Evolutionary conservation across 129 eudicot species (phyloP), one percentile per base, ranked within the genome.

Genomic region (Gnaphalium uliginosum): DNA sequence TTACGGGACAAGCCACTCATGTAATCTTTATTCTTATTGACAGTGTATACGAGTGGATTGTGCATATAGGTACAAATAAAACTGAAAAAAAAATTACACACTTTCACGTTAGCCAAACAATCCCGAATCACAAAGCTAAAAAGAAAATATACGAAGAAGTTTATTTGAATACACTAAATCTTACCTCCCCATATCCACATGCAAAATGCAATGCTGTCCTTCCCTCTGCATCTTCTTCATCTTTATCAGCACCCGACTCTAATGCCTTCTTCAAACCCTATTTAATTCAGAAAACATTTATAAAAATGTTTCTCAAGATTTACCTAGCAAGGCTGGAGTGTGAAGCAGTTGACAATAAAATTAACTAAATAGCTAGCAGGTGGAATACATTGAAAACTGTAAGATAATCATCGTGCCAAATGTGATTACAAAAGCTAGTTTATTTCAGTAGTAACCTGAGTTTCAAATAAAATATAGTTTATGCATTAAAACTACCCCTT

Each of bases 121-220:
- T 5, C n/a, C 13, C 2, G 5, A 66, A 66, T 33, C 29, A 66
- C 21, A 0, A n/a, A 66, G 53, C 18, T 19, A 66, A 1, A 33
- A 64, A 64, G 43, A 64, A 29, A 14, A 10, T 27, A 29, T 51
- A 51, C 9, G 19, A 27, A 70, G 74, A 26, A 26, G 18, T 65
- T 22, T 57, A 27, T 14, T 29, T 56, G 39, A 39, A 32, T 48
- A 60, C 39, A 9, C 53, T 4, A 66, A 57, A 57, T 13, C 74
- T 63, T 88, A 90, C 98, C 96, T 93, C 98, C 19, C 98, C 98
- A 85, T 93, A 88, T 60, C 98, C 98, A 82, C 98, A 88, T n/a
- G 96, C 96, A 90, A 88, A 93, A 77, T 93, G 98, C 85, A 93
- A 79, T 33, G 98, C 97, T 25, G 97, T 90, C 82, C 98, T 93